Percentiles rank a stretch among this genome's conserved stretches.
Conservation (phyloP, 2,329 filamentous ascomycete genomes). For the Trichoderma gracile region DNA sequence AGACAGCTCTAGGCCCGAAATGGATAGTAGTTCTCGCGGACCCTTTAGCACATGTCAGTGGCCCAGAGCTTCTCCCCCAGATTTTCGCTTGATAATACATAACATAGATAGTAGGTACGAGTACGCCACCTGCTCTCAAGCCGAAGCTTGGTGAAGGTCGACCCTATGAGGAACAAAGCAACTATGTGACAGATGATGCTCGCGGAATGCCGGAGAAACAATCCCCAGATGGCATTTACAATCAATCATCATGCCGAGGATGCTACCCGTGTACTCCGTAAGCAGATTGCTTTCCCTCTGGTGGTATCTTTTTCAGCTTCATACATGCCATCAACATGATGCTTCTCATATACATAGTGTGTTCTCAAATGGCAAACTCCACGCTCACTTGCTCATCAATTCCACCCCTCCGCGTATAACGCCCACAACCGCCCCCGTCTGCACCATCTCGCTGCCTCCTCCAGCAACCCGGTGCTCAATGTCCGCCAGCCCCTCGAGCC, state of each 20-base stretch:
- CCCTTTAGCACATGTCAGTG: neutral
- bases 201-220: neutral
- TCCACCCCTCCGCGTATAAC: conserved; percentile 86
- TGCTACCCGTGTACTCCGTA: neutral
- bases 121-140: no score
- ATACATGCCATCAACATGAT: neutral
- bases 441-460: conserved; percentile 81
- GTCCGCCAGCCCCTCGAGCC: conserved; percentile 88
- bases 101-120: no score
- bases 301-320: neutral
- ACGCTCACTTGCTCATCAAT: conserved; percentile 49
- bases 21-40: neutral
- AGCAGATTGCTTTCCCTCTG: neutral
- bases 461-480: conserved; percentile 90
- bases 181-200: neutral
- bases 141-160: neutral
- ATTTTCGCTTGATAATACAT: no score
- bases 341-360: no score
- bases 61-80: no score
- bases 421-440: conserved; percentile 90
- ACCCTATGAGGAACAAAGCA: neutral
- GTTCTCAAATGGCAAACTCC: neutral
- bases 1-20: neutral
- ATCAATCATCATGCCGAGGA: neutral
- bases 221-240: neutral